Evolutionary conservation across 1,284 basidiomycete species (phyloP).

Genomic region (Rhizoctonia solani): DNA sequence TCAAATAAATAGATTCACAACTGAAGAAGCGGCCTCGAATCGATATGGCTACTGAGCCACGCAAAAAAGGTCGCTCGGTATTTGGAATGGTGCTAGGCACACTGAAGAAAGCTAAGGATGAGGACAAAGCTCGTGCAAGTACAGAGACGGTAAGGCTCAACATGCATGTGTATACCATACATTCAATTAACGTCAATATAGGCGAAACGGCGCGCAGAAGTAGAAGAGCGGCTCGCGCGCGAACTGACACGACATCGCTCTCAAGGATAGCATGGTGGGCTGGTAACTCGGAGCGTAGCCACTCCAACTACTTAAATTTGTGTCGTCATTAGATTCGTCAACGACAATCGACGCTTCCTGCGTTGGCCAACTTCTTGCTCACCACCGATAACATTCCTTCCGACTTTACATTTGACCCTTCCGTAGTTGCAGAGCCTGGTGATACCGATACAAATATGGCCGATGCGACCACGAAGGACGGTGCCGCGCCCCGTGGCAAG

Average conservation of each 20-base stretch:
- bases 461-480: conserved; percentile 33
- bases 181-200: background rate
- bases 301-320: background rate
- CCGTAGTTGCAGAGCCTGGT: conserved; percentile 41
- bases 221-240: conserved; percentile 36
- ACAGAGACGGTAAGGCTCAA: conserved; percentile 35
- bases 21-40: conserved; percentile 35
- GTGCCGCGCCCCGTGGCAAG: background rate
- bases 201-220: conserved; percentile 38
- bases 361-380: conserved; percentile 69
- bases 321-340: conserved; percentile 30
- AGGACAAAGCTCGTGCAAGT: conserved; percentile 27
- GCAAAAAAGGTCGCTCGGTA: conserved; percentile 36
- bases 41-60: conserved; percentile 21
- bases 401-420: conserved; percentile 33
- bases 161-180: background rate
- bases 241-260: conserved; percentile 37
- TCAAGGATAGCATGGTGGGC: conserved; percentile 39
- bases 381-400: conserved; percentile 68
- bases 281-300: background rate
- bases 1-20: conserved; percentile 3
- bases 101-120: conserved; percentile 38
- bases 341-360: conserved; percentile 35
- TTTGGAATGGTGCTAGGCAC: conserved; percentile 38
- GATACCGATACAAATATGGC: conserved; percentile 41